These are phyloP conservation scores for Pythium periplocum DNA, from an alignment of 352 stramenopile species.

Conservation along the genomic window DNA sequence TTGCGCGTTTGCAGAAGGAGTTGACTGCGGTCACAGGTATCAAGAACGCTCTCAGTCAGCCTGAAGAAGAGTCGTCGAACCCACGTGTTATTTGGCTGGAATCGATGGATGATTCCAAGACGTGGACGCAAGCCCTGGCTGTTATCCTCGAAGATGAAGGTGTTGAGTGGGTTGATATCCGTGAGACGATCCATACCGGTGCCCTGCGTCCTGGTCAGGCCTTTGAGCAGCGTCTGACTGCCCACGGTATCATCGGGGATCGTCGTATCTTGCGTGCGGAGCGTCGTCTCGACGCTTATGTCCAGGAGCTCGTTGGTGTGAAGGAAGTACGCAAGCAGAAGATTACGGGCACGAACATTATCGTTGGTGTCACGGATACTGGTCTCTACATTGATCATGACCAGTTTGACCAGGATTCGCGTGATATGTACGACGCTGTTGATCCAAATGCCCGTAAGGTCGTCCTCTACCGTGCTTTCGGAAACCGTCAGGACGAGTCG, in stretches of 20 bases:
- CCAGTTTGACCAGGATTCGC: slow-evolving; percentile 62
- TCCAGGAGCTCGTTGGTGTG: slow-evolving; percentile 51
- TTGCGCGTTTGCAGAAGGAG: slow-evolving; percentile 22
- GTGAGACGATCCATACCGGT: slow-evolving; percentile 37
- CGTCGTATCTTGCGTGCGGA: slow-evolving; percentile 3
- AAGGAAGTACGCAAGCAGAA: slow-evolving; percentile 49
- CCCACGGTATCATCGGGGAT: slow-evolving; percentile 2
- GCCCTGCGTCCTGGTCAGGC: slow-evolving; percentile 21
- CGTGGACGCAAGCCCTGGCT: slow-evolving; percentile 43
- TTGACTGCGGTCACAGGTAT: slow-evolving; percentile 38
- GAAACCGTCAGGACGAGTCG: slow-evolving; percentile 62
- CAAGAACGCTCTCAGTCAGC: slow-evolving; percentile 34
- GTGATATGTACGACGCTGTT: slow-evolving; percentile 46
- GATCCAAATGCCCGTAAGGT: slow-evolving; percentile 68
- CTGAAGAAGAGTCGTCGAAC: slow-evolving; percentile 8
- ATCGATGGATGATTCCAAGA: slow-evolving; percentile 50
- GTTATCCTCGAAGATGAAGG: slow-evolving; percentile 49
- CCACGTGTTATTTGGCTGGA: slow-evolving; percentile 31
- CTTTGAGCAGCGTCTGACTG: slow-evolving; percentile 37
- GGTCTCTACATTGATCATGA: slow-evolving; percentile 76
- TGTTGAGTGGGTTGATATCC: slow-evolving; percentile 69
- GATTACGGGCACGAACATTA: slow-evolving; percentile 54
- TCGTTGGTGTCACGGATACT: slow-evolving; percentile 73
- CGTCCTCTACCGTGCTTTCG: slow-evolving; percentile 78
- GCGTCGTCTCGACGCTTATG: slow-evolving; percentile 47